Evolutionary conservation across 2,329 filamentous ascomycete species (phyloP).

Genomic region (Penicillium sp.): DNA sequence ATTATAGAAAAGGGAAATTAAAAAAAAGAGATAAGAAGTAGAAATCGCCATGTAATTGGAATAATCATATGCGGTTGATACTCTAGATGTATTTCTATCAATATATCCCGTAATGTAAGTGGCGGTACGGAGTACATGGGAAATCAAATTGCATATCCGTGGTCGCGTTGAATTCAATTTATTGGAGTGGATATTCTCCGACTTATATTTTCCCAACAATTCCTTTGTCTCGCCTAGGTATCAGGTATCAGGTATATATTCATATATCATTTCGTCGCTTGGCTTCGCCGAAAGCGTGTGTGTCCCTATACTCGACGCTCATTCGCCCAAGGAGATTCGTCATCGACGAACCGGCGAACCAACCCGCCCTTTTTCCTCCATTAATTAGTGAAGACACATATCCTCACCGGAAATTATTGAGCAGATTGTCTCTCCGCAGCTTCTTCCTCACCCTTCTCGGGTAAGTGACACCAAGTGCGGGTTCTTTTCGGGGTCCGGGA

Average conservation of each 20-base stretch:
- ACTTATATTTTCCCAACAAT: not conserved
- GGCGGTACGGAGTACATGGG: not conserved
- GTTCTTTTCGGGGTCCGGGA: not conserved
- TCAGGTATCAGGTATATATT: not conserved
- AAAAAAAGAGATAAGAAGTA: not conserved
- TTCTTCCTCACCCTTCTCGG: not conserved
- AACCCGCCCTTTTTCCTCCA: slow-evolving; percentile 3
- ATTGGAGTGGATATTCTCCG: not conserved
- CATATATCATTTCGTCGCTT: not conserved
- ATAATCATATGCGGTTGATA: not conserved
- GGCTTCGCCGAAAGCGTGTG: slow-evolving; percentile 9
- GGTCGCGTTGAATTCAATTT: not conserved
- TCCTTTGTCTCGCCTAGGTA: not conserved
- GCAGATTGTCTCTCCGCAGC: not conserved
- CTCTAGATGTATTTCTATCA: not conserved
- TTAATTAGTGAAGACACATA: slow-evolving; percentile 1
- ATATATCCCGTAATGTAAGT: slow-evolving; percentile 2
- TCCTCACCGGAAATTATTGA: slow-evolving; percentile 5
- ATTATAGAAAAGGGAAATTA: not conserved
- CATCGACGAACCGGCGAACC: slow-evolving; percentile 21
- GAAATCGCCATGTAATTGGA: not conserved
- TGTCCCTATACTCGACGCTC: slow-evolving; percentile 22
- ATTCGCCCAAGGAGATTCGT: slow-evolving; percentile 33
- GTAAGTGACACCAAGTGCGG: slow-evolving; percentile 1
- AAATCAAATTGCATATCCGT: not conserved